Base-by-base conservation (phyloP, 75 land plant species). In the Larix kaempferi region DNA sequence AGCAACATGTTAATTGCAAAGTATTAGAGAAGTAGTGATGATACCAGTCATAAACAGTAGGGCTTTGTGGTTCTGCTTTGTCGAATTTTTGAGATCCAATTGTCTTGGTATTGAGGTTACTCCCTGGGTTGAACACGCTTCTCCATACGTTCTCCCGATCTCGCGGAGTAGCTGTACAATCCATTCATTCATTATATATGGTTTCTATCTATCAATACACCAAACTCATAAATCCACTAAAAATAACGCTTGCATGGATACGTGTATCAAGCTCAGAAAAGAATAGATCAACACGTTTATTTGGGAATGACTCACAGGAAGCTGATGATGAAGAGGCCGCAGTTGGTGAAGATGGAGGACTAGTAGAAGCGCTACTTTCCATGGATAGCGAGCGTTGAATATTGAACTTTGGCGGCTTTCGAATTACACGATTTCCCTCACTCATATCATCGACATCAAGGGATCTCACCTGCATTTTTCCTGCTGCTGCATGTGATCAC, bases 101-200 rank as follows among this genome's bases (percentile, higher is more conserved):
- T 12, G 49, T 19, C 71, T 77, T 81, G 65, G 94, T 90, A 60
- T 86, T 90, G 27, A 80, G 83, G 86, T 91, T 92, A 81, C 93
- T 87, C 14, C 98, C 98, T 0, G 95, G 98, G 59, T 95, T 39
- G 85, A 95, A 95, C 52, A 93, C 95, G 79, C 98, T 95, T 61
- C 98, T 81, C 98, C 98, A 95, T 57, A 93, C 88, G 78, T 95
- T 93, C 4, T 82, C 85, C 78, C 76, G 86, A 37, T 81, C 86
- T 59, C 76, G n/a, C 13, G 81, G 15, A 66, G 76, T 73, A 64
- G 83, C 52, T 35, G 88, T 78, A 19, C 22, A 49, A 1, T 10
- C 10, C 12, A 49, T 8, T 49, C 11, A 49, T 49, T 10, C 54
- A 16, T 17, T 17, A 57, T 57, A 0, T 1, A 15, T 41, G 6